Base-by-base conservation (phyloP, 192 early-diverging fungal species). In the Coemansia sp. region DNA sequence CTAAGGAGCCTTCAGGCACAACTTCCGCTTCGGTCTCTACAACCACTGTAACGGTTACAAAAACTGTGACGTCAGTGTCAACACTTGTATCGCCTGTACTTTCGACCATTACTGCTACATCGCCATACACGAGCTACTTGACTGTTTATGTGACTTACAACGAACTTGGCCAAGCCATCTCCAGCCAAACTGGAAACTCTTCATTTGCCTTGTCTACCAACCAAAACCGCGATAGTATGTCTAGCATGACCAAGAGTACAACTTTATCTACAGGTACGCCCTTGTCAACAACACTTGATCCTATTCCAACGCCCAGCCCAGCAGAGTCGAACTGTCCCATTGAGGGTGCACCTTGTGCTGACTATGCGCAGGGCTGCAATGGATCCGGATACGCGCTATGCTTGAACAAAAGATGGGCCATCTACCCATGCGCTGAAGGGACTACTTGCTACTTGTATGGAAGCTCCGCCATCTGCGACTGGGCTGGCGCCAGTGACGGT, bases 301-400 rank as follows among this genome's bases (percentile, higher is more conserved):
- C 64, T 18, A 42, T 16, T 36, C 50, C 31, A 2, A 39, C 8
- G 63, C 63, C 25, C 26, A 70, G 67, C 14, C 56, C 83, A 45
- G 18, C 60, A 10, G 48, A 65, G 12, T 33, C 61, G 5, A 61
- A 48, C 7, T 83, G 83, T 35, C 83, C 73, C 0, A 69, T 68
- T 10, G 76, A 75, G 9, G 85, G 85, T 8, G 64, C 41, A 12
- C 38, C 72, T 21, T 87, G 86, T 47, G 57, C 68, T 13, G 66
- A 61, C 3, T 70, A 56, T 6, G 38, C 72, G 28, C 79, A 84
- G 28, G 77, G 69, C 1, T 87, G 86, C 61, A 70, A 55, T 35
- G 77, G 82, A 21, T 55, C 50, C n/a, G 60, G 59, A 3, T 84
- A 72, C 62, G 84, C 73, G 9, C 39, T 83, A 10, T 87, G 86